Evolutionary conservation across 306 rosid species (phyloP), one percentile per base, ranked within the genome.

Genomic region (Citrullus mucosospermus): DNA sequence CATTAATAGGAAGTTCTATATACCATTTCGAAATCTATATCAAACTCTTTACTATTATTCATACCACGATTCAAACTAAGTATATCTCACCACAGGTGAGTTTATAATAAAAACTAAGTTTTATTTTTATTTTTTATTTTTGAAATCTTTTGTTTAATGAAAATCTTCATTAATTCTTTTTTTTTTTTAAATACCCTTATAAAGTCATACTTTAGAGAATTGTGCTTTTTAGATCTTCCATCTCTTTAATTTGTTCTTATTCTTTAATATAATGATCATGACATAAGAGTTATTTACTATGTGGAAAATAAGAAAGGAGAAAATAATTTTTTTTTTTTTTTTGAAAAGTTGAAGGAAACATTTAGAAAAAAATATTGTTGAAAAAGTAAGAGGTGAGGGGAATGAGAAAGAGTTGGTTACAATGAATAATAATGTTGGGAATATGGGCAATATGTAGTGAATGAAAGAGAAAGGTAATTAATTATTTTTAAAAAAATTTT

Each of bases 361-460:
- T 43, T 8, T 59, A 30, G 65, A 10, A 58, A 20, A 58, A 58
- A 39, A 2, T 58, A 58, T 54, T 54, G 0, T 17, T 54, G 63
- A 22, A 9, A 58, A 5, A 60, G 67, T 25, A 28, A 28, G 4
- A 8, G 46, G 39, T 36, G 39, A 36, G 0, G 6, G 34, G 39
- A 39, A 41, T 68, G 25, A 36, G 14, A 39, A 2, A 54, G 5
- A 54, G 5, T 43, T 43, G 55, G 22, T 69, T 69, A 69, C 11
- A 43, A 69, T 44, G 38, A 44, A 69, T 68, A 44, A 69, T 68
- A 41, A 68, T 69, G 75, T 69, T 69, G 75, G 75, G 75, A 69
- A 69, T 69, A 69, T 69, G n/a, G 5, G 28, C 69, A 63, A 63
- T 63, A 63, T 63, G 69, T 32, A 34, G 44, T 14, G 69, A 63